Conservation (phyloP, 2,329 filamentous ascomycete species). For the Alternaria gaisen region DNA sequence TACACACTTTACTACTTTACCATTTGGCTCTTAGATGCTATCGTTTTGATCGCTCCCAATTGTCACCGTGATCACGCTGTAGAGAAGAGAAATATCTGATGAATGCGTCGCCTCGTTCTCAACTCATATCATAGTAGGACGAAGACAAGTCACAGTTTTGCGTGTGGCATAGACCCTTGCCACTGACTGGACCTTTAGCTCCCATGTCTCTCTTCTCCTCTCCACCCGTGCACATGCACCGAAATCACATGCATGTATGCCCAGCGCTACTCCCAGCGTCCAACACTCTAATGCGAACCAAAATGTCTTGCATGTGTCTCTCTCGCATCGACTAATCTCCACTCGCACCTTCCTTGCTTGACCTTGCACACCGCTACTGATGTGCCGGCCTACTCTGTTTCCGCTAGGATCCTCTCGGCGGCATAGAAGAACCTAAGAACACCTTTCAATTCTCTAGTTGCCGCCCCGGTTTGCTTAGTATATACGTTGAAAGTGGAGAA, state of each 20-base stretch:
- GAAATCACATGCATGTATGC: background rate
- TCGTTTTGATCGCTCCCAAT: too few relatives aligned
- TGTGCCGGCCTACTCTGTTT: background rate
- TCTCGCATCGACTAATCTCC: background rate
- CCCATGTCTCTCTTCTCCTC: background rate
- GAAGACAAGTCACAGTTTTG: background rate
- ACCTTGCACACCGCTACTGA: background rate
- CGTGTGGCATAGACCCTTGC: background rate
- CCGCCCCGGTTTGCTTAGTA: background rate
- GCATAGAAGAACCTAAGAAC: background rate
- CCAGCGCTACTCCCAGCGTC: background rate
- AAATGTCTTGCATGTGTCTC: background rate
- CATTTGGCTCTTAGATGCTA: background rate
- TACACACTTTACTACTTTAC: slow-evolving; percentile 4
- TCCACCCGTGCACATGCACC: background rate
- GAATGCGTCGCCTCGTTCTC: too few relatives aligned
- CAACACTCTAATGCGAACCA: background rate
- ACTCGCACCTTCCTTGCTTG: background rate
- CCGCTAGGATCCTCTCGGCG: background rate
- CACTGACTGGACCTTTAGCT: background rate
- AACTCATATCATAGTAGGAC: too few relatives aligned
- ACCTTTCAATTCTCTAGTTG: background rate
- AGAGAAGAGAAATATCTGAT: too few relatives aligned
- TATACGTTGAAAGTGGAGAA: background rate
- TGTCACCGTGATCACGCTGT: too few relatives aligned